These are phyloP conservation scores for Aegilops longissima DNA, from an alignment of 176 grass and related monocot species.

Conservation along the genomic window DNA sequence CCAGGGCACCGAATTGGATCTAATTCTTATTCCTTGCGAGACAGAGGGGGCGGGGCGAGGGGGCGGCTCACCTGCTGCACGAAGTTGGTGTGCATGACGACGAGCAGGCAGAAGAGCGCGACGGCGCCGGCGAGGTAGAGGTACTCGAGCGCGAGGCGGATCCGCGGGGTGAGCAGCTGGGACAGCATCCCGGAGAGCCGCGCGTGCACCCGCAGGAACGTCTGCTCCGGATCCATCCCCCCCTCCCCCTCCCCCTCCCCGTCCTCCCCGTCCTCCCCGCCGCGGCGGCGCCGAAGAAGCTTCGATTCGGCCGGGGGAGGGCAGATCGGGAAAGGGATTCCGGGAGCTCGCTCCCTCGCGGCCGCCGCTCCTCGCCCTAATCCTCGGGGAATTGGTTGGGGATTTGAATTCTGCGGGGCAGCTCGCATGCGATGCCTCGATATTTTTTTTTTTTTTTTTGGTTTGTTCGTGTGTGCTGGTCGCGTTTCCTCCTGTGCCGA, in stretches of 20 bases:
- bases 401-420: no score
- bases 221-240: conserved; percentile 98
- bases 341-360: no score
- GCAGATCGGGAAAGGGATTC: no score
- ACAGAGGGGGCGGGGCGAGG: not conserved
- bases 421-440: no score
- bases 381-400: no score
- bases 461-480: no score
- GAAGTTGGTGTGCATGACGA: conserved; percentile 99
- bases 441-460: no score
- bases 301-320: not conserved
- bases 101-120: conserved; percentile 86
- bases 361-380: no score
- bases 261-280: not conserved
- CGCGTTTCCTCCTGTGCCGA: no score
- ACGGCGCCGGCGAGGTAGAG: conserved; percentile 74
- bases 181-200: conserved; percentile 95
- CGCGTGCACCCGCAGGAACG: conserved; percentile 93
- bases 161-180: conserved; percentile 92
- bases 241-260: not conserved
- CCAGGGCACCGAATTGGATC: not conserved
- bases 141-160: conserved; percentile 91
- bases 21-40: not conserved
- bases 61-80: conserved; percentile 75
- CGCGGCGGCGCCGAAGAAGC: not conserved